Percentiles rank a stretch among this genome's conserved stretches.
Conservation (phyloP, 257 asterid species). For the Striga asiatica region DNA sequence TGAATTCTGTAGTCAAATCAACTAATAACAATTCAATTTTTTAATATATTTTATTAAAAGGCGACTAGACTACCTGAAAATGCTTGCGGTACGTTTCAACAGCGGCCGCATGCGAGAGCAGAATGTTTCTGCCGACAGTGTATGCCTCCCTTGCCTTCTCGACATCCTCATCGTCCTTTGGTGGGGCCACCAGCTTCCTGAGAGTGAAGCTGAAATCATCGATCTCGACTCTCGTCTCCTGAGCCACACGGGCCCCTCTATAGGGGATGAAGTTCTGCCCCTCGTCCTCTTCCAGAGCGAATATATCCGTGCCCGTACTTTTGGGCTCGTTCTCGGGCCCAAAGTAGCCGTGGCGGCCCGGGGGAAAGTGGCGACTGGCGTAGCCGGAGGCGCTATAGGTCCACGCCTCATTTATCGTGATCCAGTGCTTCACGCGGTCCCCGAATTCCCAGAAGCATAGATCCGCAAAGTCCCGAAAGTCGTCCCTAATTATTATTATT, state of each 20-base stretch:
- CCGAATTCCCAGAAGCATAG: conserved; percentile 38
- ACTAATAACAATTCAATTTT: too few relatives aligned
- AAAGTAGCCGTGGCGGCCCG: conserved; percentile 9
- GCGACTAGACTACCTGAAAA: too few relatives aligned
- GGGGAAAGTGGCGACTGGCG: conserved; percentile 12
- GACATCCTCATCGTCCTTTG: not conserved
- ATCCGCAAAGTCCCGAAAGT: conserved; percentile 30
- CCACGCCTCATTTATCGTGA: conserved; percentile 32
- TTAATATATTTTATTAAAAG: too few relatives aligned
- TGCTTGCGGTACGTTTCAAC: not conserved
- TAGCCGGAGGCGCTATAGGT: conserved; percentile 19
- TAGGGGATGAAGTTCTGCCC: not conserved
- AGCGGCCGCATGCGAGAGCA: not conserved
- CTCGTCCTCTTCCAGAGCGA: not conserved
- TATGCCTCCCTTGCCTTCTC: not conserved
- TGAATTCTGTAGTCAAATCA: too few relatives aligned
- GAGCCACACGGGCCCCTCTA: not conserved
- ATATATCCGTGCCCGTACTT: not conserved
- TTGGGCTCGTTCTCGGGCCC: not conserved
- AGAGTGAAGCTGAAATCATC: too few relatives aligned
- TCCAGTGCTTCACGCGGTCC: conserved; percentile 35
- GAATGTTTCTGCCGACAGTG: not conserved
- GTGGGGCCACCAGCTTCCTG: not conserved
- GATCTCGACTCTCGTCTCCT: too few relatives aligned
- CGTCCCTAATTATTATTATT: conserved; percentile 6